A percentile compares a stretch with the other conserved stretches of the same genome.
phyloP scores from a whole-genome alignment of 768 basidiomycete species.

The Xerocomellus intermedius region DNA sequence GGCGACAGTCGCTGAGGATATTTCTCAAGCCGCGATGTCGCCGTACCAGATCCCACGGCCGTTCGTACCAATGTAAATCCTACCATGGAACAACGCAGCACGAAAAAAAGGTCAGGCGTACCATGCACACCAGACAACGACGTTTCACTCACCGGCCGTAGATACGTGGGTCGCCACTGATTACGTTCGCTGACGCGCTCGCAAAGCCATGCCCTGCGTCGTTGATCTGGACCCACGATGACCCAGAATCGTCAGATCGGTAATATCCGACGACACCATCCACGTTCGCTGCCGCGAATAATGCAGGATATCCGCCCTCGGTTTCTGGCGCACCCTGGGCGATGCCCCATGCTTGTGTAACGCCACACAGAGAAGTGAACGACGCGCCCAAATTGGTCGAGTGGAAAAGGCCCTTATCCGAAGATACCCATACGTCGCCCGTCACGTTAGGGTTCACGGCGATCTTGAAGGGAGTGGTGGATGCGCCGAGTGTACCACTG shows the following conservation, averaged over 20 bases:
- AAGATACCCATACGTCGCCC: constrained; percentile 12
- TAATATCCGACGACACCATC: constrained; percentile 28
- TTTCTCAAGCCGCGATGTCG: not conserved
- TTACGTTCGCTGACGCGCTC: constrained; percentile 42
- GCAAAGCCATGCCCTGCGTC: constrained; percentile 59
- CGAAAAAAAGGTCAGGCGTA: not conserved
- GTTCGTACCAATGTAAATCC: constrained; percentile 13
- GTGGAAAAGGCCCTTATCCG: constrained; percentile 9
- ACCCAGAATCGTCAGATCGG: constrained; percentile 55
- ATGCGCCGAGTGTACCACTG: not conserved
- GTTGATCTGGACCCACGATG: constrained; percentile 59
- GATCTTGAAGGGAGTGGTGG: constrained; percentile 11
- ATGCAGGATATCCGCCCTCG: not conserved
- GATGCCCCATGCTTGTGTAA: constrained; percentile 8
- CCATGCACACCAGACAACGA: not conserved
- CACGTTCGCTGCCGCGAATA: constrained; percentile 5
- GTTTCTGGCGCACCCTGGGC: constrained; percentile 2
- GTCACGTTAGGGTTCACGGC: constrained; percentile 1
- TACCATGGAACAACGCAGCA: not conserved
- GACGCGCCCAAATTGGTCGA: not conserved
- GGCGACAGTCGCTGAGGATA: not conserved
- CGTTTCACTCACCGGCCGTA: constrained; percentile 9
- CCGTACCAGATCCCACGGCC: constrained; percentile 13
- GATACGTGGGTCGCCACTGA: constrained; percentile 38
- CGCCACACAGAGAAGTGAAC: not conserved